phyloP scores from a whole-genome alignment of 306 rosid genomes.

The Pyrus communis region DNA sequence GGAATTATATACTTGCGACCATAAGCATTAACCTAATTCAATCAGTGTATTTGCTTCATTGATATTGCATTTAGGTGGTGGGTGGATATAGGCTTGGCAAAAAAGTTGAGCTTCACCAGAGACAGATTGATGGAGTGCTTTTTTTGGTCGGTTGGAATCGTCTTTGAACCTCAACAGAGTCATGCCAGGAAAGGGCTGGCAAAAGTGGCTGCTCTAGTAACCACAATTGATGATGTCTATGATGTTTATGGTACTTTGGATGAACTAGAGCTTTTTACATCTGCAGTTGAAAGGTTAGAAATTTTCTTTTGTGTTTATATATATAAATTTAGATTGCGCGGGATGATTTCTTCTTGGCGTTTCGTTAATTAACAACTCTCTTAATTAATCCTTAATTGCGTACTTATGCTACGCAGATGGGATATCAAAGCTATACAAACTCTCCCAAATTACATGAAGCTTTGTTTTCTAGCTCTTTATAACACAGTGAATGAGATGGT shows the following conservation, averaged over 20 bases:
- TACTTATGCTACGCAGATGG: too few species aligned
- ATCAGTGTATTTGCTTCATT: neutral
- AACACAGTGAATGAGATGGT: slow-evolving; percentile 43
- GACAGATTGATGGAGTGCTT: slow-evolving; percentile 52
- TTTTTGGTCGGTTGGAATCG: slow-evolving; percentile 46
- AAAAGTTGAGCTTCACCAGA: slow-evolving; percentile 37
- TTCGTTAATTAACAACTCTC: too few species aligned
- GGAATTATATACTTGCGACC: too few species aligned
- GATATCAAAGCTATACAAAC: too few species aligned
- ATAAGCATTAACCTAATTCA: too few species aligned
- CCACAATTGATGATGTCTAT: slow-evolving; percentile 48
- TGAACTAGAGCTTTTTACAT: slow-evolving; percentile 42
- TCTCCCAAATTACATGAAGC: slow-evolving; percentile 43
- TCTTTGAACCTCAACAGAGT: slow-evolving; percentile 28
- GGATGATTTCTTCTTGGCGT: too few species aligned
- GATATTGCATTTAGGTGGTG: slow-evolving; percentile 38
- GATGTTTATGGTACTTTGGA: slow-evolving; percentile 50
- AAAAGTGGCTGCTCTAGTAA: slow-evolving; percentile 32
- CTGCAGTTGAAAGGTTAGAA: slow-evolving; percentile 38
- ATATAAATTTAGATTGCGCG: too few species aligned
- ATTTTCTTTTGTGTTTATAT: neutral
- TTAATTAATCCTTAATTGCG: too few species aligned
- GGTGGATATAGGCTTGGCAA: slow-evolving; percentile 32
- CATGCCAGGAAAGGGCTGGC: slow-evolving; percentile 37
- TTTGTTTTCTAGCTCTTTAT: slow-evolving; percentile 49